Evolutionary conservation across 2,329 filamentous ascomycete species (phyloP), one percentile per base, ranked within the genome.

Genomic region (Scytalidium lignicola): DNA sequence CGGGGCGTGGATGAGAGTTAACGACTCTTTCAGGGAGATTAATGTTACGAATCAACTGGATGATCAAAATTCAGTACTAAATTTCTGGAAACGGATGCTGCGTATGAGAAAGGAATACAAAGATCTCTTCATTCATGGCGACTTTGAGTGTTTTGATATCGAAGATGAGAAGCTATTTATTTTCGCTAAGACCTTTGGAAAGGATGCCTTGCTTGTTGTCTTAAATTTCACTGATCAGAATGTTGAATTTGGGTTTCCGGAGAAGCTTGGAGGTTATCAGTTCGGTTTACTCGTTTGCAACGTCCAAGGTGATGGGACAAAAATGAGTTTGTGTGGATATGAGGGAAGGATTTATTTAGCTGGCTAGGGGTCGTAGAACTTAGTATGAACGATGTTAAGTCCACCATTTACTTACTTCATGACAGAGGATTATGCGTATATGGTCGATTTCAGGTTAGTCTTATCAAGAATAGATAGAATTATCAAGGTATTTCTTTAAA

Each of bases 51-150:
- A 70, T 1, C 83, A 87, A 59, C 7, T 48, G 2, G 42, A 48
- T 1, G 51, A 61, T 18, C 51, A 49, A 1, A 48, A 52, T 1
- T 60, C 56, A 1, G 55, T 64, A 2, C 49, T 67, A 17, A 58
- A 56, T 44, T 59, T 68, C 43, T 62, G 53, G 57, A 64, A 54
- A 21, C 57, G 57, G 47, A 56, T 65, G 57, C 42, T 65, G n/a
- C 41, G 47, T 21, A 42, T 54, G 10, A 49, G 63, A 23, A 65
- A 62, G 42, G 44, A 82, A 85, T 65, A 79, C 80, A 53, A 68
- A 71, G 56, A 81, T 41, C 62, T 82, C 8, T 79, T 88, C 50
- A 75, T 85, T 1, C 78, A 85, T 55, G 83, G 83, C 5, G 67
- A 72, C 19, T 86, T 80, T 61, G 65, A 76, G 43, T 62, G 75